Base-by-base conservation (phyloP, 164 flowering plant genomes). In the Litsea cubeba region DNA sequence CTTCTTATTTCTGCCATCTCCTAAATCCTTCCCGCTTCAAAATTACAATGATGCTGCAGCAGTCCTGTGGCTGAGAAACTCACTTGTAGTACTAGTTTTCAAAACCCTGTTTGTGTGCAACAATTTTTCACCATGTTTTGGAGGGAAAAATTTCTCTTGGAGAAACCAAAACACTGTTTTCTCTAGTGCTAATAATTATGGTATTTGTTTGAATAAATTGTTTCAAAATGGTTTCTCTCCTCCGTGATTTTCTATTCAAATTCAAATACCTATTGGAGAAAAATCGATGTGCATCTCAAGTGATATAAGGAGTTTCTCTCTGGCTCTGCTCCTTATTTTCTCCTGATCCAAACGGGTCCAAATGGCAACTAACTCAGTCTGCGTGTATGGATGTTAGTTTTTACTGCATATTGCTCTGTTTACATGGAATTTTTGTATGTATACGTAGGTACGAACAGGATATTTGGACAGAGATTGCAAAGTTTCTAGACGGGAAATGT, bases 391-490 rank as follows among this genome's bases (percentile, higher is more conserved):
- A 30, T 30, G 57, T 14, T 51, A 2, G 17, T 51, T 51, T 51
- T 51, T 51, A 17, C 57, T 12, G 4, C 17, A 12, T 17, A 12
- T 51, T 51, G 12, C 18, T 51, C 17, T 51, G 57, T 51, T 51
- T 51, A 51, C 17, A 51, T 51, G 57, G 17, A 17, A 15, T 28
- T 65, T 26, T 25, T 65, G 35, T 65, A 24, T 65, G 5, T 32
- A 32, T 32, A 24, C 35, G 98, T 78, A 88, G 73, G 49, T 95
- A 93, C 69, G 88, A 79, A 72, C 32, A 3, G 32, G 99, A 96
- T 58, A 40, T 91, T 8, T 96, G 99, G 99, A 91, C 86, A 7
- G 97, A 91, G 84, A 89, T 96, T 0, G 88, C 97, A 2, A 94
- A 87, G 88, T 89, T 73, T 77, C 75, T 94, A 80, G 93, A 88